Conservation (phyloP, 805 yeast species). For the Candida gorgasii region DNA sequence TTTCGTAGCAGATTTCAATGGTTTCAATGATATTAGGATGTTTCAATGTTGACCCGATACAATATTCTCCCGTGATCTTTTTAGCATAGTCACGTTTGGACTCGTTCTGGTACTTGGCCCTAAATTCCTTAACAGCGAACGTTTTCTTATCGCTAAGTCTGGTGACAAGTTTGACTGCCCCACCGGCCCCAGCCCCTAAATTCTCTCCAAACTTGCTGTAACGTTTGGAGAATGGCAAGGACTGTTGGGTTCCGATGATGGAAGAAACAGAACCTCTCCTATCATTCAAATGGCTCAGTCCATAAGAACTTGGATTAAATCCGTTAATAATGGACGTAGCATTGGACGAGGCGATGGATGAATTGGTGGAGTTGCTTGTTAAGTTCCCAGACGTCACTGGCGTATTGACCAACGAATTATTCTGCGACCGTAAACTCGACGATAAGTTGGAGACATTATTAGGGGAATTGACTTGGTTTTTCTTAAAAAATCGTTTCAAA, state of each 20-base stretch:
- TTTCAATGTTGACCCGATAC: slow-evolving; percentile 79
- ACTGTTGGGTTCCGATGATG: slow-evolving; percentile 23
- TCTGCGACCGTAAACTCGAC: slow-evolving; percentile 23
- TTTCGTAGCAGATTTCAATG: slow-evolving; percentile 71
- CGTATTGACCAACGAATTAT: slow-evolving; percentile 13
- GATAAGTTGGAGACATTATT: slow-evolving; percentile 22
- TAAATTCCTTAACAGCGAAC: slow-evolving; percentile 82
- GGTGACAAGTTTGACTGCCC: slow-evolving; percentile 71
- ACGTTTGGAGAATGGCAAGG: slow-evolving; percentile 42
- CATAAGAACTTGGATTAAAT: slow-evolving; percentile 1
- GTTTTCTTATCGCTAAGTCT: slow-evolving; percentile 69
- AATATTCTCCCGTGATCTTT: slow-evolving; percentile 85
- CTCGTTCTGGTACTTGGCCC: slow-evolving; percentile 71
- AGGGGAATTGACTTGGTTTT: slow-evolving; percentile 21
- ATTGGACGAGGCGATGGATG: slow-evolving; percentile 29
- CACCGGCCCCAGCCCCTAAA: slow-evolving; percentile 87
- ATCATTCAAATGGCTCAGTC: slow-evolving; percentile 29
- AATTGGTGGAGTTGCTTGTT: slow-evolving; percentile 33
- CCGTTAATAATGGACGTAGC: slow-evolving; percentile 3
- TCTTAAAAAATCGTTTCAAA: slow-evolving; percentile 69
- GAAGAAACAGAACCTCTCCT: slow-evolving; percentile 39
- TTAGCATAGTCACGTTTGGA: slow-evolving; percentile 75
- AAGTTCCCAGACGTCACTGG: slow-evolving; percentile 22
- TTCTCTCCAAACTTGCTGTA: slow-evolving; percentile 76
- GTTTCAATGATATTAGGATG: slow-evolving; percentile 83